phyloP scores from a whole-genome alignment of 176 grass and related monocot genomes.

The Avena atlantica region DNA sequence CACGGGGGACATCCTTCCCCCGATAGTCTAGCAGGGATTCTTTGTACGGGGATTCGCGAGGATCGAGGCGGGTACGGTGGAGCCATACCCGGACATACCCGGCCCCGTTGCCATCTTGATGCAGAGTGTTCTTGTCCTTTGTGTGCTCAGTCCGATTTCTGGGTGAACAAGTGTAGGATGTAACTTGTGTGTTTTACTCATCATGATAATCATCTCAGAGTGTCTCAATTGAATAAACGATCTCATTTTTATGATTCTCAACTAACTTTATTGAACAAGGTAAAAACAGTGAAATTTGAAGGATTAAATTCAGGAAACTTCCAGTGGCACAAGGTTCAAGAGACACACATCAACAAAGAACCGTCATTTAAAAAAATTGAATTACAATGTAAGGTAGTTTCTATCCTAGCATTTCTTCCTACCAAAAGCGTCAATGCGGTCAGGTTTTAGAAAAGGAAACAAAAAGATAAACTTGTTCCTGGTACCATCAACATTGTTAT shows the following conservation, averaged over 20 bases:
- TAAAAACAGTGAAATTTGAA: background rate
- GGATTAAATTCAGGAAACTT: slow-evolving; percentile 23
- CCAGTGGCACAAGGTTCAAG: background rate
- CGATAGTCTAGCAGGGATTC: too few species aligned
- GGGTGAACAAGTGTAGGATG: too few species aligned
- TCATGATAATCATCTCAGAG: background rate
- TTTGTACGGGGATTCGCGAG: too few species aligned
- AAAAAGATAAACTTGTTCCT: background rate
- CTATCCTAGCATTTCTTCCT: background rate
- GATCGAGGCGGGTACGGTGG: too few species aligned
- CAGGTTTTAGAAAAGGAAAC: background rate
- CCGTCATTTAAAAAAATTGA: background rate
- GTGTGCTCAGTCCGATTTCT: too few species aligned
- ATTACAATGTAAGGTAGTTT: background rate
- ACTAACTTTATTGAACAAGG: background rate
- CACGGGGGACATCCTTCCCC: too few species aligned
- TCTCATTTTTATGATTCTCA: background rate
- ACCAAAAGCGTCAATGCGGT: background rate
- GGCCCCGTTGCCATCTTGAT: too few species aligned
- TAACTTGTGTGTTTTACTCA: background rate
- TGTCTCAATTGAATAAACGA: background rate
- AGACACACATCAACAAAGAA: background rate
- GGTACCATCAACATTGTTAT: background rate
- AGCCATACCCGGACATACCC: too few species aligned
- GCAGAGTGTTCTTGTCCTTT: too few species aligned